Evolutionary conservation across 129 eudicot genomes (phyloP), one percentile per base, ranked within the genome.

Genomic region (Centrapalus pauciflorus): DNA sequence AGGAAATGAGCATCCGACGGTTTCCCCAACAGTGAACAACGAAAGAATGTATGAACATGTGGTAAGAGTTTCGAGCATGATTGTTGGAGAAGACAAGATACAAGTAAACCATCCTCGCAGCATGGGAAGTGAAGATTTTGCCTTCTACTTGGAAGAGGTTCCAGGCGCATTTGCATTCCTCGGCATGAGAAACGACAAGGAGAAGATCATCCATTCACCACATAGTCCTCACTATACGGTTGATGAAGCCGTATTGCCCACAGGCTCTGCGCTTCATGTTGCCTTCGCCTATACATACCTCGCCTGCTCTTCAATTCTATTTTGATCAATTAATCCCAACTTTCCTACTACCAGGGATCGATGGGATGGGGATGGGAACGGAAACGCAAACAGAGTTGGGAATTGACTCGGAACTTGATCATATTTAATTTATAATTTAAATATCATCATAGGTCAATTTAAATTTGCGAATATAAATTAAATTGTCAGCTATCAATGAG

Each of bases 91-190:
- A 46, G 61, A 79, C 26, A 82, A 82, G 9, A 35, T 59, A 9
- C 20, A 43, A 46, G 13, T 63, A 29, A 30, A 81, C 5, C 78
- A 76, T n/a, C 77, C 28, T 4, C 70, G 49, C 74, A 82, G 49
- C 74, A 82, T 77, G 90, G 95, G 86, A 61, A 84, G 91, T 37
- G 95, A 84, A 79, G 95, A 88, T 71, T 77, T 88, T 46, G 80
- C 95, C 2, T 80, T 70, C 16, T 88, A 79, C 55, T 55, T 76
- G 60, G 95, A 87, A 52, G 68, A 74, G 49, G 46, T 81, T 7
- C 85, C 85, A 0, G 95, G 95, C 2, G 52, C 66, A 7, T 76
- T 84, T 0, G 75, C 84, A 37, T 78, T 84, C 14, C 75, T 88
- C 4, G 95, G 95, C 55, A 72, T 64, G 32, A 46, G 79, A 56